Evolutionary conservation across 2,329 filamentous ascomycete species (phyloP).

Genomic region (Chaetomium sp.): DNA sequence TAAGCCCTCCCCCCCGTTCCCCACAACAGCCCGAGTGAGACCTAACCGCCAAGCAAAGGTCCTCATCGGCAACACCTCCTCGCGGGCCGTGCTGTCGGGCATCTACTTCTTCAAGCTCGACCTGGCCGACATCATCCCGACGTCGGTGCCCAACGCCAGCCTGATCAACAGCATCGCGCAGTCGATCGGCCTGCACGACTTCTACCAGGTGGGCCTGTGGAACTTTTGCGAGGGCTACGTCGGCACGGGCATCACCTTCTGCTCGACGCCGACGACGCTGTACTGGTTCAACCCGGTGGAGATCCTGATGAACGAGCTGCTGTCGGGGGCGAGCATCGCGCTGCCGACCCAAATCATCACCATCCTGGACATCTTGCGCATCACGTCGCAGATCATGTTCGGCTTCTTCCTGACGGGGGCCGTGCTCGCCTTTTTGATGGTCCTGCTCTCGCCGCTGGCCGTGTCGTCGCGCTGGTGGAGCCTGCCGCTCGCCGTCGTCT

Average conservation of each 20-base stretch:
- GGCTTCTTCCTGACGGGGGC: slow-evolving; percentile 76
- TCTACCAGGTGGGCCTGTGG: slow-evolving; percentile 92
- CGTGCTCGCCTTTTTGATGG: slow-evolving; percentile 70
- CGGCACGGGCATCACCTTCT: slow-evolving; percentile 72
- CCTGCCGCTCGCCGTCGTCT: slow-evolving; percentile 67
- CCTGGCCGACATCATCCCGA: slow-evolving; percentile 77
- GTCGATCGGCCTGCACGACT: slow-evolving; percentile 85
- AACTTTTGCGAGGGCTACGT: slow-evolving; percentile 87
- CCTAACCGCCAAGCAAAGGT: slow-evolving; percentile 42
- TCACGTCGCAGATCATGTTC: slow-evolving; percentile 85
- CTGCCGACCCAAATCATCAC: slow-evolving; percentile 73
- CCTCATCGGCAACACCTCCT: slow-evolving; percentile 72
- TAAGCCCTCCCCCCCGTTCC: slow-evolving; percentile 41
- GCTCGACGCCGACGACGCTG: slow-evolving; percentile 67
- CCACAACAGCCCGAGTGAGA: not conserved
- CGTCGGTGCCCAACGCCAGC: slow-evolving; percentile 68
- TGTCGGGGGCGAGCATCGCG: slow-evolving; percentile 80
- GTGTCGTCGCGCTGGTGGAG: slow-evolving; percentile 60
- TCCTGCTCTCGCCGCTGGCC: slow-evolving; percentile 64
- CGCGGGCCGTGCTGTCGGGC: slow-evolving; percentile 61
- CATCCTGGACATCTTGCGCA: slow-evolving; percentile 72
- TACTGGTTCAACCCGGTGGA: slow-evolving; percentile 93
- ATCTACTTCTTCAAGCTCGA: slow-evolving; percentile 87
- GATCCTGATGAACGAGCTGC: slow-evolving; percentile 76
- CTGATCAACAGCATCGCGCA: slow-evolving; percentile 87